Percentiles rank a stretch among this genome's conserved stretches.
phyloP scores from a whole-genome alignment of 106 monocot species.

The Ottelia alismoides region DNA sequence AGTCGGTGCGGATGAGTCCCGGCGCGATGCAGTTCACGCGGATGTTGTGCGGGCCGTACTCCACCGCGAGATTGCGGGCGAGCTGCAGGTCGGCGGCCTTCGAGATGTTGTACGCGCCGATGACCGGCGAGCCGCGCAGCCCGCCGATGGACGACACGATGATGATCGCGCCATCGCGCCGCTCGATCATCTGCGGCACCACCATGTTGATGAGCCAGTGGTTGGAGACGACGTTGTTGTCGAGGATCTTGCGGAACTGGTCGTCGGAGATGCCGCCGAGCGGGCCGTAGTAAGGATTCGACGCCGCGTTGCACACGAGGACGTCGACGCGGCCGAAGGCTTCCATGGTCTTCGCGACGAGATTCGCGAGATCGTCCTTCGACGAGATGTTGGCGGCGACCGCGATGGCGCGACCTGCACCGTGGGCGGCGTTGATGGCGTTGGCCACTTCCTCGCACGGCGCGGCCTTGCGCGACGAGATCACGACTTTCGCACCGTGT shows the following conservation, averaged over 20 bases:
- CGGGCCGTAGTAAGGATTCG: too few relatives aligned
- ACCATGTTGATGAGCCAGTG: background rate
- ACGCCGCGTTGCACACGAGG: background rate
- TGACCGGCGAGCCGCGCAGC: background rate
- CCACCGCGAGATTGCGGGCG: background rate
- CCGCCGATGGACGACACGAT: background rate
- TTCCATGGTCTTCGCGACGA: background rate
- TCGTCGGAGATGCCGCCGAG: too few relatives aligned
- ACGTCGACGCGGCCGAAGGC: background rate
- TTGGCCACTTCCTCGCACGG: background rate
- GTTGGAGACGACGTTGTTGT: background rate
- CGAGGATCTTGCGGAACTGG: too few relatives aligned
- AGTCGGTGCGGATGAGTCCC: background rate
- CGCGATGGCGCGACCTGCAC: background rate
- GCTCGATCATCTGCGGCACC: background rate
- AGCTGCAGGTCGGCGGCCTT: background rate
- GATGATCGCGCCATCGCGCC: background rate
- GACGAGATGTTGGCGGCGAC: background rate
- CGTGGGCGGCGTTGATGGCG: background rate
- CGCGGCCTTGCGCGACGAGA: background rate
- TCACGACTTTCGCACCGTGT: constrained; percentile 8
- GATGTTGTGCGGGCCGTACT: background rate
- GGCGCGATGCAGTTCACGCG: background rate
- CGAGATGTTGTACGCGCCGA: background rate
- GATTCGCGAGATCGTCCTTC: background rate